phyloP scores from a whole-genome alignment of 495 filamentous ascomycete genomes.

The Penicillium chermesinum region DNA sequence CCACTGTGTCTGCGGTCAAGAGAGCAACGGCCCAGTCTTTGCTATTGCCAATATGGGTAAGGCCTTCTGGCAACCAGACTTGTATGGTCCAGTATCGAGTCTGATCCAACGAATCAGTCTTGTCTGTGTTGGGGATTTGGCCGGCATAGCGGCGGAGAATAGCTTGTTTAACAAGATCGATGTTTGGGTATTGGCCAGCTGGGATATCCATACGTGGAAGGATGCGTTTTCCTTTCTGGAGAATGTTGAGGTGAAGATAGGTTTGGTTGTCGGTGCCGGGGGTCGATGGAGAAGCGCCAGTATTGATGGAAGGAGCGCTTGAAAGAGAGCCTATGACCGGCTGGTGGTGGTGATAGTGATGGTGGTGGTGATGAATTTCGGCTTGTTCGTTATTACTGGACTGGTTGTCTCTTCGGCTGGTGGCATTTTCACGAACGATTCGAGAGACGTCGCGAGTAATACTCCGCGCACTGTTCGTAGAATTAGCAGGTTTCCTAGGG shows the following conservation, averaged over 20 bases:
- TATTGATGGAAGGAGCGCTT: not conserved
- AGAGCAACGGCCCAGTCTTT: constrained; percentile 44
- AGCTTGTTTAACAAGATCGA: constrained; percentile 26
- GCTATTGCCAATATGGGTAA: constrained; percentile 33
- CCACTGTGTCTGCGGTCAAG: constrained; percentile 37
- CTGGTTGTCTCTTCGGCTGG: constrained; percentile 20
- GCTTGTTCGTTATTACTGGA: constrained; percentile 9
- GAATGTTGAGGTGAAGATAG: constrained; percentile 37
- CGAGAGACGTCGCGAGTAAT: constrained; percentile 42
- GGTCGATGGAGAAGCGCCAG: constrained; percentile 2
- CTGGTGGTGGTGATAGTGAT: constrained; percentile 17
- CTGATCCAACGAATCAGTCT: constrained; percentile 5
- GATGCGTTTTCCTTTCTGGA: constrained; percentile 39
- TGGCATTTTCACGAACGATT: constrained; percentile 37
- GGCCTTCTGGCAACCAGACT: constrained; percentile 38
- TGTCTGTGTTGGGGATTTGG: constrained; percentile 24
- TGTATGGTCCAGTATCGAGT: constrained; percentile 32
- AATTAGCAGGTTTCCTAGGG: constrained; percentile 17
- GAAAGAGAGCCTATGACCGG: constrained; percentile 10
- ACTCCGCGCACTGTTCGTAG: constrained; percentile 32
- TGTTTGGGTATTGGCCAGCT: constrained; percentile 32
- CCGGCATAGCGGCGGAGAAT: constrained; percentile 31
- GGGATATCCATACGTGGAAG: constrained; percentile 35
- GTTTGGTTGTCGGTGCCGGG: constrained; percentile 17
- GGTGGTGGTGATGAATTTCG: constrained; percentile 7